phyloP scores from a whole-genome alignment of 2,329 filamentous ascomycete species.

The Phyllosticta capitalensis region DNA sequence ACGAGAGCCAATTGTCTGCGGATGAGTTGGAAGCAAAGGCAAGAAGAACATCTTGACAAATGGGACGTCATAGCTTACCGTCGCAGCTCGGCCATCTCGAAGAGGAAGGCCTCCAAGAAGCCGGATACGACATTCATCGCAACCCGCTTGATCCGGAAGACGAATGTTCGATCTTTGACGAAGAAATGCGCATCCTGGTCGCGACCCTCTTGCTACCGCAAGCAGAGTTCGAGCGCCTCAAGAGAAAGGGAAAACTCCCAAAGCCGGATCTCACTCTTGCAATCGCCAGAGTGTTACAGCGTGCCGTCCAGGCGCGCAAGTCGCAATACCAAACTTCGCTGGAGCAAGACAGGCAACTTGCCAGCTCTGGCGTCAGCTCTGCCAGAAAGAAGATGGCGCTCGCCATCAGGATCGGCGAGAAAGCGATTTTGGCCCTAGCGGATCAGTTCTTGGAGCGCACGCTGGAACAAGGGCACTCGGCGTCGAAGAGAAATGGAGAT shows the following conservation, averaged over 20 bases:
- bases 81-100: conserved; percentile 46
- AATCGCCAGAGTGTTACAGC: conserved; percentile 31
- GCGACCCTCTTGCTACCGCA: conserved; percentile 35
- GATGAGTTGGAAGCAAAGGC: conserved; percentile 18
- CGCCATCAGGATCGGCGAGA: conserved; percentile 62
- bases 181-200: conserved; percentile 34
- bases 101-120: conserved; percentile 56
- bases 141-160: conserved; percentile 16
- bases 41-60: conserved; percentile 12
- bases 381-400: conserved; percentile 47
- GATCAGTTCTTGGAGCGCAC: conserved; percentile 2
- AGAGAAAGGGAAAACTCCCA: conserved; percentile 33
- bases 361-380: neutral
- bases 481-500: conserved; percentile 3
- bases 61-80: neutral
- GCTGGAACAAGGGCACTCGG: neutral
- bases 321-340: conserved; percentile 45
- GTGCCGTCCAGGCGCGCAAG: conserved; percentile 31
- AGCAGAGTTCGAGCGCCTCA: conserved; percentile 32
- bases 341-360: conserved; percentile 35
- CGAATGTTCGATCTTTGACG: conserved; percentile 24
- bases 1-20: conserved; percentile 32
- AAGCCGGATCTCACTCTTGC: conserved; percentile 32
- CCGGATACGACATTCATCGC: conserved; percentile 53
- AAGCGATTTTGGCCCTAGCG: conserved; percentile 46